Evolutionary conservation across 352 stramenopile genomes (phyloP).

Genomic region (Pythium apleroticum): DNA sequence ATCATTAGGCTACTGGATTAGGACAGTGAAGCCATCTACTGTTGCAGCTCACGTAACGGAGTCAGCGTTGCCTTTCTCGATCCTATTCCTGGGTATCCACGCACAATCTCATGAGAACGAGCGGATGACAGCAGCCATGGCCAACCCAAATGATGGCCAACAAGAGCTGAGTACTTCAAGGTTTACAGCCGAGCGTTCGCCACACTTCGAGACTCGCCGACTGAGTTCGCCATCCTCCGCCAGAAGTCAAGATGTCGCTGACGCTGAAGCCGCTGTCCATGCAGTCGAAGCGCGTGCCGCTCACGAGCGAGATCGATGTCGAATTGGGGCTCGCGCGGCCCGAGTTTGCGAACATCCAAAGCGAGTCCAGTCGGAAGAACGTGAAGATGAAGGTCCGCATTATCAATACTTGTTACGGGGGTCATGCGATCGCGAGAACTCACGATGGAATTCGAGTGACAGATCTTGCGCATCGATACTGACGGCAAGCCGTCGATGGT

Average conservation of each 20-base stretch:
- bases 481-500: background rate
- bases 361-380: background rate
- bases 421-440: background rate
- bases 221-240: background rate
- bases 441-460: background rate
- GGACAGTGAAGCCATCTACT: no score
- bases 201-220: background rate
- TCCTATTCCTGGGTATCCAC: conserved; percentile 1
- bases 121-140: background rate
- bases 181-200: background rate
- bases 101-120: background rate
- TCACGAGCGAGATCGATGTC: background rate
- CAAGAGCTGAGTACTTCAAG: background rate
- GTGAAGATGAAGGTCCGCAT: background rate
- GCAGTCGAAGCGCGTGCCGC: background rate
- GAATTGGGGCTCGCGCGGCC: background rate
- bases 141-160: background rate
- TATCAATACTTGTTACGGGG: no score
- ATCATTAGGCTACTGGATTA: background rate
- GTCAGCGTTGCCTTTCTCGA: background rate
- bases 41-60: no score
- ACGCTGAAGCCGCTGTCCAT: background rate
- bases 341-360: background rate
- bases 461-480: background rate
- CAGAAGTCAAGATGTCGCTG: background rate